Conservation (phyloP, 1,284 basidiomycete species). For the Moniliella sp. region DNA sequence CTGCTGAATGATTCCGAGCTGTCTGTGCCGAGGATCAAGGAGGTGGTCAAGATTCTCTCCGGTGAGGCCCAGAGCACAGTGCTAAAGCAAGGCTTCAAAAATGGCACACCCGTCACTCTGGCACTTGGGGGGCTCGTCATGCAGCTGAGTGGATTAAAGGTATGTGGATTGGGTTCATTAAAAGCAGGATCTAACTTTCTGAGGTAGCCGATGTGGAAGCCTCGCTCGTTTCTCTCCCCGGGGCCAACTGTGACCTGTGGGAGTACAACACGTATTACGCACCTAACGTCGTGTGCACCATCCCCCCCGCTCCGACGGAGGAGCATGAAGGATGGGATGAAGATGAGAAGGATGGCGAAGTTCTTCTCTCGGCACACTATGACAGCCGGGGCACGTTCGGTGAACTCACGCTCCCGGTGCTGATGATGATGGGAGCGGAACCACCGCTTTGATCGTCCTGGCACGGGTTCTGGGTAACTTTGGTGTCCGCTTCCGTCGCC, state of each 20-base stretch:
- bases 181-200: no score
- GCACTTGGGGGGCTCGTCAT: conserved; percentile 8
- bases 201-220: conserved; percentile 2
- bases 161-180: no score
- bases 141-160: conserved; percentile 9
- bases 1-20: conserved; percentile 6
- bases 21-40: conserved; percentile 2
- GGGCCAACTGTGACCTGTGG: conserved; percentile 5
- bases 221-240: conserved; percentile 4
- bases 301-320: conserved; percentile 1
- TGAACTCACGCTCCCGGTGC: conserved; percentile 17
- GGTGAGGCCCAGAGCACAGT: conserved; percentile 7
- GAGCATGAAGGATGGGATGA: conserved; percentile 2
- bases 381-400: conserved; percentile 25
- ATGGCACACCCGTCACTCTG: conserved; percentile 11
- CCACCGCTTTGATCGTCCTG: conserved; percentile 21
- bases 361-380: conserved; percentile 27
- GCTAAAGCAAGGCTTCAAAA: background rate
- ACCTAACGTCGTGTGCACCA: conserved; percentile 14
- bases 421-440: conserved; percentile 19
- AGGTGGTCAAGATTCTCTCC: conserved; percentile 9
- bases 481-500: conserved; percentile 8
- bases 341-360: conserved; percentile 6
- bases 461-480: conserved; percentile 12
- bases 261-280: conserved; percentile 9